phyloP scores from a whole-genome alignment of 2,329 filamentous ascomycete genomes.

The Chlorencoelia australis region DNA sequence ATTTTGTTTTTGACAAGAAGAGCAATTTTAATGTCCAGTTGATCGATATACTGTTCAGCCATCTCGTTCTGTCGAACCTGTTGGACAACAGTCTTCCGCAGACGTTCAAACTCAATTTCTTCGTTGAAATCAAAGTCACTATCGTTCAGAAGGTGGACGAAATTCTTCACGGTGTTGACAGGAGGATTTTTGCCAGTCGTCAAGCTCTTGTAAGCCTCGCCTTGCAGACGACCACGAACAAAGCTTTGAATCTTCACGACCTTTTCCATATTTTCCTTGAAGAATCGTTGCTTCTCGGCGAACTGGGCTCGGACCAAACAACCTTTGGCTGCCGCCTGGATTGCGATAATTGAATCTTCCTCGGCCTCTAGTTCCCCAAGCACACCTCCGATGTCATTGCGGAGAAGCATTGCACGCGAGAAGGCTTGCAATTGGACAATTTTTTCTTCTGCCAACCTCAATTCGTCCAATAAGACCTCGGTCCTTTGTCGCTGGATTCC shows the following conservation, averaged over 20 bases:
- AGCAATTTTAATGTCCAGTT: slow-evolving; percentile 97
- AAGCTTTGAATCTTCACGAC: slow-evolving; percentile 99
- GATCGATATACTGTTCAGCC: slow-evolving; percentile 95
- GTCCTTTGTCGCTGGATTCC: slow-evolving; percentile 52
- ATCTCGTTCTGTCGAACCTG: slow-evolving; percentile 96
- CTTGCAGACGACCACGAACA: slow-evolving; percentile 86
- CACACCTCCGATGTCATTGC: slow-evolving; percentile 62
- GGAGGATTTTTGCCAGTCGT: slow-evolving; percentile 95
- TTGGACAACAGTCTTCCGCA: slow-evolving; percentile 93
- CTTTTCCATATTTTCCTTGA: slow-evolving; percentile 95
- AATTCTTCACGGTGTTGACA: slow-evolving; percentile 93
- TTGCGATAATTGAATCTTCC: slow-evolving; percentile 62
- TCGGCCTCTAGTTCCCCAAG: slow-evolving; percentile 72
- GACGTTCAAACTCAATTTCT: slow-evolving; percentile 89
- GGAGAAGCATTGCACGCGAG: slow-evolving; percentile 67
- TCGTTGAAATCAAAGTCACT: slow-evolving; percentile 99
- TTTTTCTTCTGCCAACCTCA: slow-evolving; percentile 57
- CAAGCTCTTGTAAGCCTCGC: slow-evolving; percentile 94
- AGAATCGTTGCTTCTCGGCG: slow-evolving; percentile 77
- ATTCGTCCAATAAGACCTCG: slow-evolving; percentile 53
- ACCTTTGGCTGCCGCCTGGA: slow-evolving; percentile 67
- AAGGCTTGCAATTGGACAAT: slow-evolving; percentile 65
- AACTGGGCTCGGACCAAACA: slow-evolving; percentile 66
- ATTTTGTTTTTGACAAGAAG: slow-evolving; percentile 99
- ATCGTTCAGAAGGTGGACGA: slow-evolving; percentile 94